Evolutionary conservation across 2,329 filamentous ascomycete species (phyloP).

Genomic region (Neocatenulostroma microsporum): DNA sequence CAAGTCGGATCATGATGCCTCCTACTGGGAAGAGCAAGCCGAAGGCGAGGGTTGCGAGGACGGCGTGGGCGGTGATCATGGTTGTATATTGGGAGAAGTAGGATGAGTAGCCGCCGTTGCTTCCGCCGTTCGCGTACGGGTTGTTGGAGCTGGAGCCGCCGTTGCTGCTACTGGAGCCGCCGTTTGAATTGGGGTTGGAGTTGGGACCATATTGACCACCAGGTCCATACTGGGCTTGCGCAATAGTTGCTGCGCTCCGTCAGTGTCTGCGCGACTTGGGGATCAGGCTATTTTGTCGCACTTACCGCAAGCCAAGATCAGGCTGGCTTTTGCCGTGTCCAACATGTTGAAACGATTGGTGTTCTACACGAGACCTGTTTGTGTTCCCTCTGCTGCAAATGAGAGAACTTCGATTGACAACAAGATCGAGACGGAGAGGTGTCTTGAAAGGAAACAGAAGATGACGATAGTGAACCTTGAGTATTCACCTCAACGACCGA

Average conservation of each 20-base stretch:
- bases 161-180: constrained; percentile 3
- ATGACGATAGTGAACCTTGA: too few species aligned
- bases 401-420: too few species aligned
- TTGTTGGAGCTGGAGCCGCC: constrained; percentile 4
- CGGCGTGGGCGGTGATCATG: constrained; percentile 40
- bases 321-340: background rate
- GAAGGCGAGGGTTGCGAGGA: constrained; percentile 39
- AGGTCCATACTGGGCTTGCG: constrained; percentile 4
- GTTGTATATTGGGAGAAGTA: constrained; percentile 9
- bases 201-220: constrained; percentile 1
- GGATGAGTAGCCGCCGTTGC: background rate
- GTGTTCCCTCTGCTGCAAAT: too few species aligned
- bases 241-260: constrained; percentile 5
- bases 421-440: too few species aligned
- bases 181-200: constrained; percentile 1
- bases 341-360: too few species aligned
- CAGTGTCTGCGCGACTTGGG: background rate
- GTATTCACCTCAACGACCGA: too few species aligned
- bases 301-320: constrained; percentile 6
- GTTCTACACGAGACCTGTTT: too few species aligned
- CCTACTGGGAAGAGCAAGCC: constrained; percentile 42
- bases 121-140: constrained; percentile 2
- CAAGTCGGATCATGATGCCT: constrained; percentile 39
- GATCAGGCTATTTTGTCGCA: background rate
- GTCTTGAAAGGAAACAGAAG: too few species aligned